These are phyloP conservation scores for Talaromyces sp. DNA, from an alignment of 2,329 filamentous ascomycete species.

Conservation along the genomic window DNA sequence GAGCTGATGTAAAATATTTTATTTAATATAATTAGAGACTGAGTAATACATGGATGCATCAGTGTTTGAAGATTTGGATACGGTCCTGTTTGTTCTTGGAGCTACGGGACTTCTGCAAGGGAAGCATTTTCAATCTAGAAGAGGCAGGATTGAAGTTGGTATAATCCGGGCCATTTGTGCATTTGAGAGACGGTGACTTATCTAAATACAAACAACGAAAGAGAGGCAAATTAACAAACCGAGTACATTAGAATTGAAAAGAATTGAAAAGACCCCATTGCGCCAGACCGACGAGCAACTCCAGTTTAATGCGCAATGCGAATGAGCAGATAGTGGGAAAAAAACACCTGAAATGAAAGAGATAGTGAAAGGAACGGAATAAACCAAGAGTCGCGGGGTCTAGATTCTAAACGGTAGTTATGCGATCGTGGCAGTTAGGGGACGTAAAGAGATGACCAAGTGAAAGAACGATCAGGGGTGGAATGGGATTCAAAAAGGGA, in stretches of 20 bases:
- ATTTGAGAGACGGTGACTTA: background rate
- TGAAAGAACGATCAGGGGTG: background rate
- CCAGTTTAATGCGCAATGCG: constrained; percentile 32
- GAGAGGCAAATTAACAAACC: constrained; percentile 3
- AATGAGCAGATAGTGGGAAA: background rate
- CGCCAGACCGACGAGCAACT: constrained; percentile 31
- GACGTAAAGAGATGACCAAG: constrained; percentile 5
- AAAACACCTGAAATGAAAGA: background rate
- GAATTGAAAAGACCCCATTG: constrained; percentile 20
- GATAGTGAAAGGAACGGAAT: constrained; percentile 1
- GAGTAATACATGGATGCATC: too few species aligned
- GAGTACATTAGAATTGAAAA: background rate
- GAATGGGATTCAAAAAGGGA: background rate
- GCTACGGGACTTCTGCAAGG: too few species aligned
- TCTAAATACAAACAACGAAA: background rate
- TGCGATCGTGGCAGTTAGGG: background rate
- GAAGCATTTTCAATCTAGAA: too few species aligned
- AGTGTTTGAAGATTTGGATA: too few species aligned
- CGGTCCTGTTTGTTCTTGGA: too few species aligned
- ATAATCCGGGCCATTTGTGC: too few species aligned
- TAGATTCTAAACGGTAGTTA: constrained; percentile 1
- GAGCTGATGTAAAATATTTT: too few species aligned
- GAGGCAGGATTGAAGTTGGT: too few species aligned
- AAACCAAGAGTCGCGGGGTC: constrained; percentile 7
- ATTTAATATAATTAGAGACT: too few species aligned